Base-by-base conservation (phyloP, 2,329 filamentous ascomycete species). In the Didymella segeticola region DNA sequence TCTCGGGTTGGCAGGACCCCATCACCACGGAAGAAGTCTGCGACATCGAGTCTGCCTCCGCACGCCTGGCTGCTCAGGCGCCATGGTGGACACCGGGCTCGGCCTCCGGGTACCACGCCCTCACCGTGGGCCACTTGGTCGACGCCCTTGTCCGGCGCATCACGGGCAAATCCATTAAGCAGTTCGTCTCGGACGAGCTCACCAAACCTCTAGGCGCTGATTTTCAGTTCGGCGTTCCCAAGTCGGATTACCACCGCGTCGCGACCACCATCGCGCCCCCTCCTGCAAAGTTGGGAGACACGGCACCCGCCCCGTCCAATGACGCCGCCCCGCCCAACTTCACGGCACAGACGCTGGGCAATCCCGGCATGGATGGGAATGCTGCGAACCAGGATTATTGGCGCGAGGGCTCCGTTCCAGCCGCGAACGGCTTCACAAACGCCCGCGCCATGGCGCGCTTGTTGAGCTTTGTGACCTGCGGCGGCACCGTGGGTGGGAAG, bases 111-210 rank as follows among this genome's bases (percentile, higher is more conserved):
- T 65, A 65, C 29, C 61, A 64, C 30, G 38, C 22, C 25, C 14
- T 57, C 2, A 61, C 53, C 29, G 57, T 62, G 51, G 59, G 61
- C 22, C 53, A 59, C 20, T 59, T 65, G 4, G n/a, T 64, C 14
- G 43, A 36, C 31, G 57, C 36, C 6, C 49, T 65, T 12, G 27
- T 57, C 8, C 42, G 31, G 2, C 56, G 57, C 22, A 47, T 61
- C 1, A 58, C 57, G 1, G 46, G 52, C 1, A 48, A 58, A 9
- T 15, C 56, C 0, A 20, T 65, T 5, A 10, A 31, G 1, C 31
- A 58, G 4, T 62, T 62, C 19, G 49, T 64, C 3, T 4, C 20
- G 5, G 79, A 91, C 96, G 66, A 96, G 78, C 63, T 87, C 83
- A 73, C 85, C 88, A 22, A 86, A 80, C 73, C 87, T 87, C 27